Percentiles rank a stretch among this genome's conserved stretches.
Evolutionary conservation across 306 rosid genomes (phyloP).

Genomic region (Cucumis sativus): Cucumber_9930_V3 NC_026655.2:1614001-1614500

Average conservation of each 20-base stretch:
- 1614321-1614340: neutral
- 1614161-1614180: neutral
- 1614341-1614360: neutral
- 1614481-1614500: neutral
- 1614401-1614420: neutral
- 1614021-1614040: conserved; percentile 72
- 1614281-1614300: neutral
- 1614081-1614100: conserved; percentile 97
- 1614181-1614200: conserved; percentile 66
- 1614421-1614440: neutral
- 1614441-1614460: neutral
- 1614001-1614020: conserved; percentile 1
- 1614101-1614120: conserved; percentile 17
- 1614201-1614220: conserved; percentile 55
- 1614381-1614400: neutral
- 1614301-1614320: neutral
- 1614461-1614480: neutral
- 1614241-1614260: conserved; percentile 62
- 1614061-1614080: conserved; percentile 88
- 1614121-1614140: conserved; percentile 9
- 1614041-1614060: conserved; percentile 86
- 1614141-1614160: neutral
- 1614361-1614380: neutral
- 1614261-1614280: conserved; percentile 23
- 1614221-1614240: conserved; percentile 70